Evolutionary conservation across 768 basidiomycete genomes (phyloP), one percentile per base, ranked within the genome.

Genomic region (Tylopilus rubrobrunneus): DNA sequence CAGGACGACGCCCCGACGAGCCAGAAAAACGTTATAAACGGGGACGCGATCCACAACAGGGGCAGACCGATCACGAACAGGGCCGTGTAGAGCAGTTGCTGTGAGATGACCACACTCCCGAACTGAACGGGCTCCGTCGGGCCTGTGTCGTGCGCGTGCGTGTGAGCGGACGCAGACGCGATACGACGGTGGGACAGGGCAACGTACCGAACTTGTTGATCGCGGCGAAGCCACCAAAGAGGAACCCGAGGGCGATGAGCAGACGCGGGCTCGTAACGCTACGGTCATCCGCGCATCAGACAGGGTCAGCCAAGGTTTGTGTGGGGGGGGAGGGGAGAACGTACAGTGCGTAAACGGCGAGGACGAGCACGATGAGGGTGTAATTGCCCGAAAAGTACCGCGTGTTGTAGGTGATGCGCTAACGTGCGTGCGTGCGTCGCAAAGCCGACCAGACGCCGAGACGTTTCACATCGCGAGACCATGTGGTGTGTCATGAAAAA

Each of bases 341-440:
- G 68, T 70, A 95, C 91, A 93, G 59, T 4, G 92, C 89, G 69
- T 95, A 96, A 49, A 94, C 81, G n/a, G 83, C 89, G 54, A 96
- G 79, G 45, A 82, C 68, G 54, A 81, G 81, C 17, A 93, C 75
- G 62, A 95, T 81, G 66, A 92, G 70, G 44, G 86, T 79, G 73
- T 98, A 98, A 73, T 98, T 98, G 50, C 92, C 86, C 53, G 89
- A 91, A 72, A 90, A 91, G 67, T 90, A 91, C 46, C 89, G 85
- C 39, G 92, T 93, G 75, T 96, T 96, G 76, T 96, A 93, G 23
- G 91, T 90, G 80, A 95, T 90, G 55, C 92, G 84, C 92, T 93
- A 5, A 31, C 5, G 19, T 39, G 25, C 39, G 39, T 39, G 7
- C 5, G 19, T 39, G 25, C 39, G 39, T 39, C n/a, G n/a, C 7